These are phyloP conservation scores for Populus simonii DNA, from an alignment of 345 rosid genomes.

Conservation along the genomic window DNA sequence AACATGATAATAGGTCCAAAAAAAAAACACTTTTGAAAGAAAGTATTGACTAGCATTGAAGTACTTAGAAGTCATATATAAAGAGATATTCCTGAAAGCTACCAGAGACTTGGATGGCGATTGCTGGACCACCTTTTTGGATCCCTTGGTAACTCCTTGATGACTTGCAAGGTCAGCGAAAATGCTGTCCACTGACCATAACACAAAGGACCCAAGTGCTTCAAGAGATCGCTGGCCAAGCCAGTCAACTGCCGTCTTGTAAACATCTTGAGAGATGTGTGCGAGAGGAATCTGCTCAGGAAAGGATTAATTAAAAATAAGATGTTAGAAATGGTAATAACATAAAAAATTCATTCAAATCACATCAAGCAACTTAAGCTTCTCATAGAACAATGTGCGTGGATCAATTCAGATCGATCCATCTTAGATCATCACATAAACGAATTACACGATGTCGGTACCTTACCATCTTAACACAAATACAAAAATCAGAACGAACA, in stretches of 20 bases:
- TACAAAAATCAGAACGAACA: neutral
- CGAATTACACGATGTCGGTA: neutral
- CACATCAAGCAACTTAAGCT: neutral
- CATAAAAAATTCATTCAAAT: neutral
- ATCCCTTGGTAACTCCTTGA: conserved; percentile 8
- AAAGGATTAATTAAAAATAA: neutral
- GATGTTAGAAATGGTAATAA: neutral
- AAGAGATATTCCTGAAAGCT: neutral
- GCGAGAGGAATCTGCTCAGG: neutral
- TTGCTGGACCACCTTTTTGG: conserved; percentile 5
- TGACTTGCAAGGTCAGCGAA: neutral
- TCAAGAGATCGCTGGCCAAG: conserved; percentile 11
- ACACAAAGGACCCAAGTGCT: conserved; percentile 9
- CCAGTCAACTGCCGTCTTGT: conserved; percentile 5
- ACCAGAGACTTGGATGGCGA: conserved; percentile 14
- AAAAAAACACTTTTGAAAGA: neutral
- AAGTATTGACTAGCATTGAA: neutral
- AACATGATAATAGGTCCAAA: neutral
- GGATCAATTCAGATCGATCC: neutral
- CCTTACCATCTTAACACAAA: neutral
- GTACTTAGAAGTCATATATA: neutral
- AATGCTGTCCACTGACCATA: conserved; percentile 11
- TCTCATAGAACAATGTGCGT: neutral
- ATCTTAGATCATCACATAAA: neutral
- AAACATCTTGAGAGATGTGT: conserved; percentile 9